Evolutionary conservation across 148 eudicot genomes (phyloP), one percentile per base, ranked within the genome.

Genomic region (Talinum fruticosum): DNA sequence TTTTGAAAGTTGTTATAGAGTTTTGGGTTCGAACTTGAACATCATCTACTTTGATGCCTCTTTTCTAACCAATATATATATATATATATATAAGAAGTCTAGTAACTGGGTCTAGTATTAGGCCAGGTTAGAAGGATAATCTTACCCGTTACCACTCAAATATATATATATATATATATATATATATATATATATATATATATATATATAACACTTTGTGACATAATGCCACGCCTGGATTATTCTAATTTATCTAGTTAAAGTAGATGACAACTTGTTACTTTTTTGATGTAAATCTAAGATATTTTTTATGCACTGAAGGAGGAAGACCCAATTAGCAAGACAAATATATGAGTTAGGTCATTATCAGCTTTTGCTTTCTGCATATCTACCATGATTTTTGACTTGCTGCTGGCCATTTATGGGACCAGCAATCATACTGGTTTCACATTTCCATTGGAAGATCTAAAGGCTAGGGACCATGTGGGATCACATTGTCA

Each of bases 361-460:
- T 61, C 78, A 75, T 57, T 33, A 36, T 65, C 29, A 74, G 33
- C 84, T 84, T 84, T 81, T 75, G 69, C 80, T 81, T 82, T 80
- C 32, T 79, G 80, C 61, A 54, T 64, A 71, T 67, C 71, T 51
- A 24, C 68, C 35, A 66, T 77, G 41, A 67, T 75, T 34, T 82
- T 82, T 73, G 83, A 75, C 76, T 71, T 67, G n/a, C 38, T 82
- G 75, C 62, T 77, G 45, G 74, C 79, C 80, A 77, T 78, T 77
- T 5, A 28, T 37, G 59, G 81, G 71, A 66, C 82, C 79, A 70
- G 70, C 78, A 69, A 80, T 80, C 77, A 80, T 80, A 80, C 51
- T 36, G 59, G 64, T 78, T 36, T 41, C 30, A 62, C 72, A 19
- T 66, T 76, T 35, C 10, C 37, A 64, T 76, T 70, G 24, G 72